Percentiles rank a stretch among this genome's conserved stretches.
These are phyloP conservation scores for Arabidopsis hybrid DNA, from an alignment of 441 rosid species.

Conservation along the genomic window DNA sequence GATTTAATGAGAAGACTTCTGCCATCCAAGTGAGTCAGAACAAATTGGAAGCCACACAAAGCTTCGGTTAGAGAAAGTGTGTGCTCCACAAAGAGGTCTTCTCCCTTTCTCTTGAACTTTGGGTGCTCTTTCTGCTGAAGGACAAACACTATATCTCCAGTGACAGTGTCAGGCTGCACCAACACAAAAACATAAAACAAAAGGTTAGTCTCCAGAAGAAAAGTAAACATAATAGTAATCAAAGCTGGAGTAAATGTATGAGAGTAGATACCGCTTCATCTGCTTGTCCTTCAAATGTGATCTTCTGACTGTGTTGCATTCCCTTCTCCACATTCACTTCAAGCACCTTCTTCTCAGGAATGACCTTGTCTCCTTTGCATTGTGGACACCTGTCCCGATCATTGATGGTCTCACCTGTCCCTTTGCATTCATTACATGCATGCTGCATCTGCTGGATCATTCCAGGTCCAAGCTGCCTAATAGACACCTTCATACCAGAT, in stretches of 20 bases:
- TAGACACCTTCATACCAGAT: constrained; percentile 90
- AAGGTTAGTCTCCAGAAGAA: not conserved
- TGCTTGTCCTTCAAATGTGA: constrained; percentile 95
- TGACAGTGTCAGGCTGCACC: constrained; percentile 84
- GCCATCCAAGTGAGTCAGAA: constrained; percentile 81
- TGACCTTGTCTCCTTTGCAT: constrained; percentile 96
- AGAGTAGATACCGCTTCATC: constrained; percentile 75
- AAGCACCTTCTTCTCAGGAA: constrained; percentile 87
- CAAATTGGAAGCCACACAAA: constrained; percentile 88
- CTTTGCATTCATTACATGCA: constrained; percentile 91
- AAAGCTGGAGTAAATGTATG: not conserved
- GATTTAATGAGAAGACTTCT: constrained; percentile 92
- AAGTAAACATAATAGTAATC: not conserved
- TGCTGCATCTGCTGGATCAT: constrained; percentile 99
- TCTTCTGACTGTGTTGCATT: constrained; percentile 90
- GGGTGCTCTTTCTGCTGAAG: constrained; percentile 94
- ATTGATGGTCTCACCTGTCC: constrained; percentile 89
- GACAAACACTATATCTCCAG: constrained; percentile 93
- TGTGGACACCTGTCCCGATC: constrained; percentile 91
- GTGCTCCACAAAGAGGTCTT: constrained; percentile 86
- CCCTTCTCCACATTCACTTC: constrained; percentile 97
- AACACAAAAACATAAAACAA: constrained; percentile 19
- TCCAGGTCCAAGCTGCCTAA: constrained; percentile 90
- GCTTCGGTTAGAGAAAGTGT: constrained; percentile 83
- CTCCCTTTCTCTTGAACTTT: constrained; percentile 87